Conservation (phyloP, 768 basidiomycete genomes). For the Boletellus ananiceps region DNA sequence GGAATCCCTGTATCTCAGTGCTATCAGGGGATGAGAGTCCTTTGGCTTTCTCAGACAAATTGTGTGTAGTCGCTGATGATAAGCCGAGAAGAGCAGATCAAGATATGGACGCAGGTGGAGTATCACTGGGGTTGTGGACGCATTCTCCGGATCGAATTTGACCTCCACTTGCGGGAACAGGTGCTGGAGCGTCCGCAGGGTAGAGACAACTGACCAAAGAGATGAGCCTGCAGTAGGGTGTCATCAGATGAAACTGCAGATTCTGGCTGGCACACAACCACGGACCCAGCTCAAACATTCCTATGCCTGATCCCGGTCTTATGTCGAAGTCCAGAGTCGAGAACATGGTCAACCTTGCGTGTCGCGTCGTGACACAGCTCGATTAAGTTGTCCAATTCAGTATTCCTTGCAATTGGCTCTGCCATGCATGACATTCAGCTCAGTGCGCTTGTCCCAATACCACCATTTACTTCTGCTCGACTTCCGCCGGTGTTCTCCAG, state of each 20-base stretch:
- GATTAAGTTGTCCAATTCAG: conserved; percentile 13
- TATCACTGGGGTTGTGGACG: conserved; percentile 67
- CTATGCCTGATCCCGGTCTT: conserved; percentile 69
- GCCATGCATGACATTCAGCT: no score
- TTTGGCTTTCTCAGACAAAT: conserved; percentile 68
- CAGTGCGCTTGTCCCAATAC: no score
- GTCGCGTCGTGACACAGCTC: neutral
- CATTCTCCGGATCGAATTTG: conserved; percentile 73
- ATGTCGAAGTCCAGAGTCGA: conserved; percentile 72
- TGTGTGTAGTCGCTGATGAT: conserved; percentile 73
- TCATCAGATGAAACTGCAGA: neutral
- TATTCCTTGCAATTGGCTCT: neutral
- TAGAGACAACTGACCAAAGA: conserved; percentile 72
- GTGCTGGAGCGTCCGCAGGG: conserved; percentile 59
- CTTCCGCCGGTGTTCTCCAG: neutral
- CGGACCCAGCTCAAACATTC: conserved; percentile 72
- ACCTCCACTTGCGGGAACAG: conserved; percentile 78
- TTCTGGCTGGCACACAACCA: neutral
- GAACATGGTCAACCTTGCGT: conserved; percentile 41
- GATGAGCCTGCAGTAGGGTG: conserved; percentile 53
- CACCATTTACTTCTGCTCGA: neutral
- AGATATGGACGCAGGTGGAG: conserved; percentile 77
- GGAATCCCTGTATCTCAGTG: conserved; percentile 61
- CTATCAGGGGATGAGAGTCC: conserved; percentile 62
- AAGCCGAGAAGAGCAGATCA: conserved; percentile 80